Conservation (phyloP, 164 flowering plant genomes). For the Chimonanthus praecox region DNA sequence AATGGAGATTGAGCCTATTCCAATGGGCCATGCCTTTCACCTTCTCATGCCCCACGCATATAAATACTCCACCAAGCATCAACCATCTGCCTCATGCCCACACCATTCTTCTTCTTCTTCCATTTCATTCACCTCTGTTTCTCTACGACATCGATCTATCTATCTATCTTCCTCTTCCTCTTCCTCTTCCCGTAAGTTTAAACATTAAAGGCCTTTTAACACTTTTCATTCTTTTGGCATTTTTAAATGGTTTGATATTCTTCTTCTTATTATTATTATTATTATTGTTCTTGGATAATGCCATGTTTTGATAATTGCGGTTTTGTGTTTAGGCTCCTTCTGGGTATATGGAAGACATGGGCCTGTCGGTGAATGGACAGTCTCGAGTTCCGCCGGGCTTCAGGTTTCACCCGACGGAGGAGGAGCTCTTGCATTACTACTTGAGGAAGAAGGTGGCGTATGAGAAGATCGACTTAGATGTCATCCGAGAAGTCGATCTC, state of each 20-base stretch:
- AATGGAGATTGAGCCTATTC: constrained; percentile 6
- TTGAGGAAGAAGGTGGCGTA: constrained; percentile 75
- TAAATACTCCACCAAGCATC: background rate
- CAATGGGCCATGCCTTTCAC: background rate
- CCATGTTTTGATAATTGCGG: background rate
- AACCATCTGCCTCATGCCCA: background rate
- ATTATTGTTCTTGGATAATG: background rate
- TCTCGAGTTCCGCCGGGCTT: constrained; percentile 94
- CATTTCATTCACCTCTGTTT: background rate
- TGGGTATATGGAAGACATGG: constrained; percentile 31
- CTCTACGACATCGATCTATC: background rate
- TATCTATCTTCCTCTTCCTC: background rate
- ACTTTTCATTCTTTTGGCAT: background rate
- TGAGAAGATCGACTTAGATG: constrained; percentile 81
- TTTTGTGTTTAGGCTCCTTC: background rate
- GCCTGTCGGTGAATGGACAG: constrained; percentile 73
- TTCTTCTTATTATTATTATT: background rate
- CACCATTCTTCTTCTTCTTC: background rate
- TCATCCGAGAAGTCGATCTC: constrained; percentile 87
- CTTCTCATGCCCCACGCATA: constrained; percentile 5
- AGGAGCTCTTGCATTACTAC: constrained; percentile 86
- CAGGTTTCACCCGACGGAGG: constrained; percentile 90
- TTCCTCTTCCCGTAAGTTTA: background rate
- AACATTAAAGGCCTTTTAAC: background rate
- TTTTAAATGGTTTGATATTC: background rate